Evolutionary conservation across 306 rosid genomes (phyloP).

Genomic region (Mucuna pruriens): DNA sequence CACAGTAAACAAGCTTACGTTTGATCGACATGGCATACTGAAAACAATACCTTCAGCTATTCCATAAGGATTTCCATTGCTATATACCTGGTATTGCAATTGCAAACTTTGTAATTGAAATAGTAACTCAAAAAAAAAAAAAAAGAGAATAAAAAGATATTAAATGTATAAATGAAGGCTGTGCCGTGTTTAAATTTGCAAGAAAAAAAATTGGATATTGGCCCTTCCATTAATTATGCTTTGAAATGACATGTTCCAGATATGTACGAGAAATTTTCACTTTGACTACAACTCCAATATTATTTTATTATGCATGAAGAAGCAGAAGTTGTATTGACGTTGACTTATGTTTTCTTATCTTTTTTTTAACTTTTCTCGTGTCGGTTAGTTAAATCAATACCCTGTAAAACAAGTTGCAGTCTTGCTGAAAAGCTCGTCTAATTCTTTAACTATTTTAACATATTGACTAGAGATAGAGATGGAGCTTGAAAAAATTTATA

Average conservation of each 20-base stretch:
- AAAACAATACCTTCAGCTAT: constrained; percentile 88
- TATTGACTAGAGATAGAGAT: too few relatives aligned
- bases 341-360: background rate
- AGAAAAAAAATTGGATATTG: background rate
- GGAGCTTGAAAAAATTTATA: too few relatives aligned
- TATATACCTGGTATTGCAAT: constrained; percentile 69
- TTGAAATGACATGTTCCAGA: background rate
- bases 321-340: background rate
- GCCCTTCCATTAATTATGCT: constrained; percentile 5
- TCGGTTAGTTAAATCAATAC: background rate
- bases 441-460: too few relatives aligned
- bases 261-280: background rate
- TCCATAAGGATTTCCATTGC: constrained; percentile 89
- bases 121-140: background rate
- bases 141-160: constrained; percentile 7
- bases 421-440: background rate
- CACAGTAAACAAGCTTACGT: constrained; percentile 51
- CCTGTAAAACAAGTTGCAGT: background rate
- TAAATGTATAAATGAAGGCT: background rate
- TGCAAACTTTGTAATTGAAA: constrained; percentile 26
- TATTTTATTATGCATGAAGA: background rate
- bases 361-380: background rate
- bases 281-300: background rate
- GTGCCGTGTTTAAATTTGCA: background rate
- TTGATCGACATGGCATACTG: constrained; percentile 98